phyloP scores from a whole-genome alignment of 139 green algal genomes.

The Picochlorum sp. region DNA sequence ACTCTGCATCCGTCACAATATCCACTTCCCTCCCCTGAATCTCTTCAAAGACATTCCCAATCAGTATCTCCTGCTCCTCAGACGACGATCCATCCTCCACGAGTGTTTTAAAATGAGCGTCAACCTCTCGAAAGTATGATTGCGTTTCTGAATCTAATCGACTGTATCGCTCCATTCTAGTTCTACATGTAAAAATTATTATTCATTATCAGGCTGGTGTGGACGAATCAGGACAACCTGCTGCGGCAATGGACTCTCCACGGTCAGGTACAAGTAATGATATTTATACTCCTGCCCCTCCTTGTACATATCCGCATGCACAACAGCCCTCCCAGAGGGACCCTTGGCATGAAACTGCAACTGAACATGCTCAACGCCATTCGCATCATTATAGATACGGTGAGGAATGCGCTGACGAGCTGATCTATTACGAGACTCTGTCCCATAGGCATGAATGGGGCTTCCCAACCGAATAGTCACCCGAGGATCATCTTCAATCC shows the following conservation, averaged over 20 bases:
- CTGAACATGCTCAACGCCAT: conserved; percentile 78
- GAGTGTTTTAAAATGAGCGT: conserved; percentile 40
- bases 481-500: conserved; percentile 74
- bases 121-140: conserved; percentile 39
- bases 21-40: conserved; percentile 15
- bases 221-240: conserved; percentile 27
- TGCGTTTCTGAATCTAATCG: conserved; percentile 12
- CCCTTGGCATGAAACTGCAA: conserved; percentile 75
- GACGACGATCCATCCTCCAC: conserved; percentile 27
- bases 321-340: conserved; percentile 50
- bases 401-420: conserved; percentile 85
- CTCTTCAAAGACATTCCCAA: conserved; percentile 61
- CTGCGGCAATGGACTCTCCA: conserved; percentile 37
- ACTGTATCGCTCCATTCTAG: not conserved
- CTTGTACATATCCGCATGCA: conserved; percentile 82
- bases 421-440: conserved; percentile 67
- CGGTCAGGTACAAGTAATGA: conserved; percentile 70
- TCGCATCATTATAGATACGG: conserved; percentile 70
- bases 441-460: conserved; percentile 59
- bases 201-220: conserved; percentile 2
- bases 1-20: conserved; percentile 31
- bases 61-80: conserved; percentile 49
- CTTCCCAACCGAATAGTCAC: conserved; percentile 58
- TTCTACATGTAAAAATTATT: not conserved
- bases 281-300: conserved; percentile 63